Percentiles rank a stretch among this genome's conserved stretches.
Conservation (phyloP, 768 basidiomycete genomes). For the Hypsizygus marmoreus region DNA sequence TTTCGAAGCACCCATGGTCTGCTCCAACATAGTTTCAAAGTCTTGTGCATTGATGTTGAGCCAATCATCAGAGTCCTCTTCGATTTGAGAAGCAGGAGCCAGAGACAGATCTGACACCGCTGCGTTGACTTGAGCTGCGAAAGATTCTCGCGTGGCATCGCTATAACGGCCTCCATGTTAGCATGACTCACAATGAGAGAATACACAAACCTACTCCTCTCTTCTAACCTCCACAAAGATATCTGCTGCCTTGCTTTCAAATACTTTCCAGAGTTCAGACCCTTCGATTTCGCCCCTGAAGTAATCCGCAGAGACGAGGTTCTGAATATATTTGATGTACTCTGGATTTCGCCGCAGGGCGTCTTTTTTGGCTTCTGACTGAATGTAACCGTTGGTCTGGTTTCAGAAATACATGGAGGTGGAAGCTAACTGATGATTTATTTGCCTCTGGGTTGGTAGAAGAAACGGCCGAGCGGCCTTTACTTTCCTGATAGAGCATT, state of each 20-base stretch:
- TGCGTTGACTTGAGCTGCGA: conserved; percentile 69
- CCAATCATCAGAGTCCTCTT: conserved; percentile 67
- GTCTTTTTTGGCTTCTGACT: conserved; percentile 71
- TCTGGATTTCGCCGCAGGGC: conserved; percentile 66
- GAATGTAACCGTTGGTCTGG: background rate
- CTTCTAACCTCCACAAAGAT: conserved; percentile 64
- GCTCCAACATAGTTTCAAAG: conserved; percentile 73
- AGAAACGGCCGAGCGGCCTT: conserved; percentile 48
- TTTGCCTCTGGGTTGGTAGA: conserved; percentile 36
- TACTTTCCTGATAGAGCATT: conserved; percentile 90
- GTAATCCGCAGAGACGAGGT: conserved; percentile 65
- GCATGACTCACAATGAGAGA: background rate
- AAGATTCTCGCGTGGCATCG: conserved; percentile 68
- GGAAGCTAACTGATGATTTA: conserved; percentile 48
- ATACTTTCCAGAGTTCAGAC: conserved; percentile 70
- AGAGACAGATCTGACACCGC: conserved; percentile 52
- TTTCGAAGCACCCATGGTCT: conserved; percentile 31
- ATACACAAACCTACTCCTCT: conserved; percentile 60
- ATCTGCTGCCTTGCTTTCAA: conserved; percentile 70
- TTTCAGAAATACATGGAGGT: conserved; percentile 2
- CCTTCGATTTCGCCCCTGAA: conserved; percentile 80
- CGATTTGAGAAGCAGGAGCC: conserved; percentile 20
- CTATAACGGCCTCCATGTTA: conserved; percentile 29
- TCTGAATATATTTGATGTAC: conserved; percentile 71
- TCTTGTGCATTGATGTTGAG: conserved; percentile 74